Conservation (phyloP, 1,284 basidiomycete genomes). For the Schizophyllum amplum region DNA sequence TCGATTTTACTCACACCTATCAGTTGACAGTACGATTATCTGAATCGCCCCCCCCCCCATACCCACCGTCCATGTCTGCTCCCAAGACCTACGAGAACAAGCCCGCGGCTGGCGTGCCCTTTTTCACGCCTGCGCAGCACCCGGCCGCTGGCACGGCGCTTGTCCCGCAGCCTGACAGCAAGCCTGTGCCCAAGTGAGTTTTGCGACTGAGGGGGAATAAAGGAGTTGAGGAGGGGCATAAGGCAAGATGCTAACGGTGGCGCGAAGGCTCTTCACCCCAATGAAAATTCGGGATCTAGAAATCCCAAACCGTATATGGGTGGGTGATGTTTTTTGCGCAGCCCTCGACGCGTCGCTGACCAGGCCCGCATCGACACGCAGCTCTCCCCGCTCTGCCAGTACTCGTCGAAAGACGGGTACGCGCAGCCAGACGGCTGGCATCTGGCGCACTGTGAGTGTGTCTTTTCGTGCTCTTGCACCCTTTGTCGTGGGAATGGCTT, state of each 20-base stretch:
- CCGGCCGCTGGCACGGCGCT: no score
- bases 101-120: conserved; percentile 30
- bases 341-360: neutral
- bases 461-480: neutral
- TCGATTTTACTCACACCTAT: no score
- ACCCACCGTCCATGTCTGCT: no score
- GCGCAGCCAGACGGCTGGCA: conserved; percentile 33
- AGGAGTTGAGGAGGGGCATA: neutral
- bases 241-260: neutral
- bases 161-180: no score
- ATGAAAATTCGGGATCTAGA: conserved; percentile 51
- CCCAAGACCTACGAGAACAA: conserved; percentile 20
- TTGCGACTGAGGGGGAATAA: neutral
- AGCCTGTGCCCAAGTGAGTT: conserved; percentile 35
- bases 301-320: conserved; percentile 66
- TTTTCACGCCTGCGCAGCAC: no score
- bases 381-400: conserved; percentile 62
- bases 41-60: no score
- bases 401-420: conserved; percentile 52
- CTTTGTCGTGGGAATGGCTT: neutral
- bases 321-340: conserved; percentile 16
- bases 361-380: no score
- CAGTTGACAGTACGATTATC: no score
- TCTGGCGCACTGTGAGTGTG: conserved; percentile 29
- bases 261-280: conserved; percentile 49